Base-by-base conservation (phyloP, 441 rosid genomes). In the Kokia cookei region DNA sequence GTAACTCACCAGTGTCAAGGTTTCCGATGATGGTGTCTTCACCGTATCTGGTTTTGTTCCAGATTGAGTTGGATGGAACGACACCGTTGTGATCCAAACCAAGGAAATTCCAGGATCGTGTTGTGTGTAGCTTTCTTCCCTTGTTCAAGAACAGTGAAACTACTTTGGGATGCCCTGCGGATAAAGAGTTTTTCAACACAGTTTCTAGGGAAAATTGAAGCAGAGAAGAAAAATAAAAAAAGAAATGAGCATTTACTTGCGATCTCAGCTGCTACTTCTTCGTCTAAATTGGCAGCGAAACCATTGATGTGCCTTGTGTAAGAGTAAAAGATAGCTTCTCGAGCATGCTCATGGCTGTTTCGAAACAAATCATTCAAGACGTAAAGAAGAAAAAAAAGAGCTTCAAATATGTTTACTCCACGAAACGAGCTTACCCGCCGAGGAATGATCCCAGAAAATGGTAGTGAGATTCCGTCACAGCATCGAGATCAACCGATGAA, bases 101-200 rank as follows among this genome's bases (percentile, higher is more conserved):
- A 43, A 91, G 79, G 76, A 91, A 91, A 57, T 83, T 83, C 93
- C 96, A 91, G 51, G 96, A 91, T 29, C 89, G 83, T 6, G 96
- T 91, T 2, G 96, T 89, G 86, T 91, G 96, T 32, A 91, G 80
- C 71, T 89, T 85, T 69, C 81, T 86, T 19, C 83, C 93, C 75
- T 79, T 72, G 89, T 89, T 89, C 79, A 73, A 76, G 78, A 89
- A 91, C 19, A 91, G 82, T 11, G 96, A 91, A 42, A 91, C 85
- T 53, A 89, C 96, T 29, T 80, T 77, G 0, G 96, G 92, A 73
- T 91, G 91, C 80, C 79, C 96, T 91, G 71, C 12, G 62, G 70
- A 7, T 66, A 48, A 37, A 10, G 11, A 32, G 37, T 5, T 4
- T 5, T 7, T 7, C 2, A 4, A 32, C 60, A 54, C 27, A 13